Conservation (phyloP, 139 green algal species). For the Haematococcus sp. region DNA sequence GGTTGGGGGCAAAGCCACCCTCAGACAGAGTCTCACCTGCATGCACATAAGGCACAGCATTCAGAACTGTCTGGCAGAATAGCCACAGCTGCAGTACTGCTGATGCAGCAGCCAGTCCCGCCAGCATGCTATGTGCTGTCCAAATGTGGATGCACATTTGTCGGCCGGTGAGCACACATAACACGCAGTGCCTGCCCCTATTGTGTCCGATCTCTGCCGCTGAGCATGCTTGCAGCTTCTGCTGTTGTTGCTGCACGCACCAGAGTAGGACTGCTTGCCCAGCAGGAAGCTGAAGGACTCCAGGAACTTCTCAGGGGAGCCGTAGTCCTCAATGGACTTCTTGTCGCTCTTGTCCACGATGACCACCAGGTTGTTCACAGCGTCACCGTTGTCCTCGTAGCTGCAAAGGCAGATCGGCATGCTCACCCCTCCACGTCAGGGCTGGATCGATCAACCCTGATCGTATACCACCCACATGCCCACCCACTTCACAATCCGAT, state of each 20-base stretch:
- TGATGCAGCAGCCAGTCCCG: too few species aligned
- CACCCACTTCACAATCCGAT: neutral
- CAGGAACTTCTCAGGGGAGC: slow-evolving; percentile 87
- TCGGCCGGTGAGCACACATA: too few species aligned
- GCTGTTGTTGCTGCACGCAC: neutral
- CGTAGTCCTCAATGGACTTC: slow-evolving; percentile 79
- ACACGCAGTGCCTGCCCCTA: too few species aligned
- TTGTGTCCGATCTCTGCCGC: too few species aligned
- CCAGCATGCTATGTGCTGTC: too few species aligned
- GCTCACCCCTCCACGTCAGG: neutral
- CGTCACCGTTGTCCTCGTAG: slow-evolving; percentile 96
- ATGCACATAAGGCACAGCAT: too few species aligned
- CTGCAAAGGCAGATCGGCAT: slow-evolving; percentile 36
- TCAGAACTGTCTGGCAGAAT: too few species aligned
- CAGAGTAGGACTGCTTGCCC: slow-evolving; percentile 66
- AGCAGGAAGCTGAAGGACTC: slow-evolving; percentile 75
- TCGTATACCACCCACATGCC: neutral
- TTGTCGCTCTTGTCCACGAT: slow-evolving; percentile 72
- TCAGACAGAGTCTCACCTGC: slow-evolving; percentile 82
- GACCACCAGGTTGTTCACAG: slow-evolving; percentile 86
- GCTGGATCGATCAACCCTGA: neutral
- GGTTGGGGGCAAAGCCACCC: slow-evolving; percentile 90
- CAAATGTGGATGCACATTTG: too few species aligned
- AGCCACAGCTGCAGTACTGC: neutral
- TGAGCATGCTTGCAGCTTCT: neutral